Base-by-base conservation (phyloP, 495 filamentous ascomycete species). In the Penicillium cataractarum region DNA sequence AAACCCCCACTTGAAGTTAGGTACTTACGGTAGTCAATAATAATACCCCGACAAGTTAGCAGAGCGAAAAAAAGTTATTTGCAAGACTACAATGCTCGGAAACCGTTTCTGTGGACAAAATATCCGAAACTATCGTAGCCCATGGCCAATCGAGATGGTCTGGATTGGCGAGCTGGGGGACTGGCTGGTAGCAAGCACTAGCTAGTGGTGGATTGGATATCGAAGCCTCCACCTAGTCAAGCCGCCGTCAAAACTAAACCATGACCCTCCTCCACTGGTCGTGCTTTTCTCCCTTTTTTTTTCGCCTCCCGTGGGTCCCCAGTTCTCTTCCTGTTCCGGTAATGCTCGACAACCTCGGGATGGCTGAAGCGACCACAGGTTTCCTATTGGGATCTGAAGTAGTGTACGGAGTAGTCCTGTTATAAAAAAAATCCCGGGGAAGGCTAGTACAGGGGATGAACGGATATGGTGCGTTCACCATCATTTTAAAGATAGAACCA, bases 341-440 rank as follows among this genome's bases (percentile, higher is more conserved):
- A 35, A 54, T 54, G 51, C 51, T 54, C 51, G 51, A 54, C 51
- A 54, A 54, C 51, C 31, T 54, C 51, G 51, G 51, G 32, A 54
- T 21, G 29, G 51, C 51, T 37, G 10, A 9, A 15, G 27, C 6
- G 29, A 35, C 27, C 7, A 3, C n/a, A n/a, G n/a, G n/a, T n/a
- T n/a, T n/a, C n/a, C n/a, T n/a, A n/a, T n/a, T n/a, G n/a, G n/a
- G n/a, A n/a, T n/a, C n/a, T n/a, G n/a, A n/a, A n/a, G 46, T 12
- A 50, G 40, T 44, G 15, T 15, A 19, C 1, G 40, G 17, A 2
- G 19, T 50, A 27, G 24, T n/a, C 46, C 24, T 29, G 46, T 29
- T 24, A 49, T 44, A 31, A 5, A 22, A 44, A 22, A 44, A 46
- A 13, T 19, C 42, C 42, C 22, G 42, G 42, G 42, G 42, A 46